Conservation (phyloP, 176 grass and related monocot species). For the Eleusine coracana region DNA sequence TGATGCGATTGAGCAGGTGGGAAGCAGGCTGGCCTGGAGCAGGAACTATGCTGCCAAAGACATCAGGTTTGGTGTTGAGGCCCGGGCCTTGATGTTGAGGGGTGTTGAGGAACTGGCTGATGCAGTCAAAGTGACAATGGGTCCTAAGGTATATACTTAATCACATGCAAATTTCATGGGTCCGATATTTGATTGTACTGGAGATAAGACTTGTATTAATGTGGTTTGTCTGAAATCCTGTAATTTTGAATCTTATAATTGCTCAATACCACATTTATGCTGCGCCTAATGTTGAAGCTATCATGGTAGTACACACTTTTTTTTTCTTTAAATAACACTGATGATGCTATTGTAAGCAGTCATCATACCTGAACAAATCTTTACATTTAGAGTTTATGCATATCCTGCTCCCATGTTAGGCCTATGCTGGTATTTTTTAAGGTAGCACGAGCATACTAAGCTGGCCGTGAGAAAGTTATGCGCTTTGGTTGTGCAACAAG, state of each 20-base stretch:
- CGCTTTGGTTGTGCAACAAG: not conserved
- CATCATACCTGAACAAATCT: not conserved
- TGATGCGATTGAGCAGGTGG: slow-evolving; percentile 54
- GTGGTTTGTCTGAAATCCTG: not conserved
- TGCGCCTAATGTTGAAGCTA: not conserved
- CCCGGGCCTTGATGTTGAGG: slow-evolving; percentile 88
- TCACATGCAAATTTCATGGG: not conserved
- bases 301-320: not conserved
- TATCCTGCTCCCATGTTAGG: not conserved
- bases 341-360: not conserved
- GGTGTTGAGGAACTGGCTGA: slow-evolving; percentile 92
- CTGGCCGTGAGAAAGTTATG: not conserved
- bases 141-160: slow-evolving; percentile 72
- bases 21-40: slow-evolving; percentile 80
- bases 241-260: not conserved
- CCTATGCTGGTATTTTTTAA: not conserved
- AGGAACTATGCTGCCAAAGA: slow-evolving; percentile 96
- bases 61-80: slow-evolving; percentile 94
- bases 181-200: too few relatives aligned
- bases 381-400: not conserved
- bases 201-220: not conserved
- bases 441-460: not conserved
- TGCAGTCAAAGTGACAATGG: slow-evolving; percentile 97
- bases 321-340: not conserved
- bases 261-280: not conserved